Percentiles rank a stretch among this genome's conserved stretches.
These are phyloP conservation scores for Wickerhamomyces sp. DNA, from an alignment of 1,139 yeast genomes.

Conservation along the genomic window DNA sequence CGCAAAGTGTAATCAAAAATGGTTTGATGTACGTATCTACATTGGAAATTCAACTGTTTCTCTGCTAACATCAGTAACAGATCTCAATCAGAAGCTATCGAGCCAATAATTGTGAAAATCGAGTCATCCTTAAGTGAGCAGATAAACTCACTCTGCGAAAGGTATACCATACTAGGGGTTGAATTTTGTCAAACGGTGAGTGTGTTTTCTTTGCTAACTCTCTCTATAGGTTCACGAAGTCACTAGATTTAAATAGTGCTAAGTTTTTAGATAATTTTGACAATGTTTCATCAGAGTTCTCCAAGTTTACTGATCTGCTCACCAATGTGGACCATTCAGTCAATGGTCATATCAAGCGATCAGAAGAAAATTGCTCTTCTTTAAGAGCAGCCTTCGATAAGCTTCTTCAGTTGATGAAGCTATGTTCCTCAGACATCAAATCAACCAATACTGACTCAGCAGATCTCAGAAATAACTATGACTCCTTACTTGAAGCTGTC, in stretches of 20 bases:
- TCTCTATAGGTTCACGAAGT: background rate
- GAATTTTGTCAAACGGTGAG: background rate
- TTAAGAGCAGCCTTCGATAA: background rate
- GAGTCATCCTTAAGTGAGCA: background rate
- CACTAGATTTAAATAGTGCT: background rate
- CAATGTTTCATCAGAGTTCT: background rate
- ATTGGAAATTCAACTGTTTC: background rate
- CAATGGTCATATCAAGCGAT: background rate
- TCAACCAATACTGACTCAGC: background rate
- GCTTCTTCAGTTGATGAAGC: background rate
- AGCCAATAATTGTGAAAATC: background rate
- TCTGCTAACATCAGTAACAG: too few species aligned
- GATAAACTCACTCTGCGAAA: background rate
- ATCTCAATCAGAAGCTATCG: background rate
- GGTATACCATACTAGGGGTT: background rate
- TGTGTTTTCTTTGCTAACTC: background rate
- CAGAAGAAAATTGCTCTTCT: background rate
- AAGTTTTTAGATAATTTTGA: slow-evolving; percentile 3
- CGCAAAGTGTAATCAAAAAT: background rate
- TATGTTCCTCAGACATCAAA: background rate
- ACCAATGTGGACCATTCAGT: background rate
- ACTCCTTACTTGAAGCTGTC: slow-evolving; percentile 7
- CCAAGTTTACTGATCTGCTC: background rate
- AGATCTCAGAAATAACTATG: background rate
- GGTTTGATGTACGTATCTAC: background rate